Base-by-base conservation (phyloP, 1,284 basidiomycete species). In the Ceratobasidium sp. region DNA sequence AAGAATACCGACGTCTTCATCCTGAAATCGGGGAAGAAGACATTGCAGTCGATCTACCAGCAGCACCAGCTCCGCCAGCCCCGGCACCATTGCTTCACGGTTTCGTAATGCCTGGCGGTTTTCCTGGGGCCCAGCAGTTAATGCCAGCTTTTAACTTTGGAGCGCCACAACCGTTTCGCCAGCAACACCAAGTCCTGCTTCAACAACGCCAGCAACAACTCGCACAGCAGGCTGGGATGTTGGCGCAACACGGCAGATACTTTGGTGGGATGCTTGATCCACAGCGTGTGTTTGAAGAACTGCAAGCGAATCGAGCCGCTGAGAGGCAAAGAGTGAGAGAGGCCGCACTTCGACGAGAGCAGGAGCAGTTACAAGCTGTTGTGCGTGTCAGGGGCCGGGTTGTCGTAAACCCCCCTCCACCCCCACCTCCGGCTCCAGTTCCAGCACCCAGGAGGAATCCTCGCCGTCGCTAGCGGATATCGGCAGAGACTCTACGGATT, bases 1-100 rank as follows among this genome's bases (percentile, higher is more conserved):
- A 84, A 40, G 84, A 89, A n/a, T 85, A 85, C 77, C 86, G 84
- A 75, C 79, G 79, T 21, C 79, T 82, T 0, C 83, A 88, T 62
- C 88, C 89, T 16, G 86, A 88, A 21, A 78, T 88, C 23, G 81
- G 83, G 30, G 84, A 85, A 18, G 80, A 84, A 23, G 84, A 84
- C 40, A 77, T 91, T 72, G 81, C 84, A 54, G 84, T 90, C 46
- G 88, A 88, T 64, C 76, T 88, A 1, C 87, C 86, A 9, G 75
- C 80, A 54, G 75, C 81, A 74, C 51, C 76, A 73, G 21, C 75
- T 60, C 25, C 63, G 30, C 49, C 71, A 44, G 58, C 69, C 1
- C 51, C 63, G 9, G 59, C 38, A 21, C 21, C 40, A 5, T 44
- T 16, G 14, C 36, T 53, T 36, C 62, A 21, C 18, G 44, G 48